phyloP scores from a whole-genome alignment of 331 rosid species.

The Acacia pycnantha region DNA sequence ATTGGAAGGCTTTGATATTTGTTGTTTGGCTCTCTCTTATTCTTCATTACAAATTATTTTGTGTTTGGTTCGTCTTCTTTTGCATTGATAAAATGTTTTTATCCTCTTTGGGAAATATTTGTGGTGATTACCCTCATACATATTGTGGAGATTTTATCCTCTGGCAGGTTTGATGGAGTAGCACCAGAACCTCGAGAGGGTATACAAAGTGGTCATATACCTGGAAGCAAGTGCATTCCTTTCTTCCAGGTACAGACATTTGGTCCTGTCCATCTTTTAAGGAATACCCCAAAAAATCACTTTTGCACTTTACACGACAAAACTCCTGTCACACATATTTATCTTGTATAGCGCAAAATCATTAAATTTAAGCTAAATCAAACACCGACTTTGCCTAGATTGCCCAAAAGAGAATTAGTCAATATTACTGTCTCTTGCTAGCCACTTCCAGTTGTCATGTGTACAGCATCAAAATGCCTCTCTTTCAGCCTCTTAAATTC shows the following conservation, averaged over 20 bases:
- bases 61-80: background rate
- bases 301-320: background rate
- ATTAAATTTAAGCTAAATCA: background rate
- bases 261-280: conserved; percentile 4
- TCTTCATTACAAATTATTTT: background rate
- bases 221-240: conserved; percentile 94
- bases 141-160: conserved; percentile 30
- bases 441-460: conserved; percentile 4
- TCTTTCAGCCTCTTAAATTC: background rate
- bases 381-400: background rate
- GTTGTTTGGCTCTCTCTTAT: background rate
- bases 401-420: conserved; percentile 1
- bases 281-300: too few species aligned
- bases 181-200: conserved; percentile 94
- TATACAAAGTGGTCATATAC: conserved; percentile 92
- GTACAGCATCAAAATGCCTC: background rate
- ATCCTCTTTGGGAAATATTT: background rate
- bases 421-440: background rate
- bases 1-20: background rate
- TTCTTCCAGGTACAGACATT: conserved; percentile 61
- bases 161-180: conserved; percentile 81
- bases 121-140: background rate
- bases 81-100: background rate
- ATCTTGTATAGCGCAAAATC: background rate
- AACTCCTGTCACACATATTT: background rate